Percentiles rank a stretch among this genome's conserved stretches.
These are phyloP conservation scores for Sporothrix curviconia DNA, from an alignment of 2,329 filamentous ascomycete genomes.

Conservation along the genomic window DNA sequence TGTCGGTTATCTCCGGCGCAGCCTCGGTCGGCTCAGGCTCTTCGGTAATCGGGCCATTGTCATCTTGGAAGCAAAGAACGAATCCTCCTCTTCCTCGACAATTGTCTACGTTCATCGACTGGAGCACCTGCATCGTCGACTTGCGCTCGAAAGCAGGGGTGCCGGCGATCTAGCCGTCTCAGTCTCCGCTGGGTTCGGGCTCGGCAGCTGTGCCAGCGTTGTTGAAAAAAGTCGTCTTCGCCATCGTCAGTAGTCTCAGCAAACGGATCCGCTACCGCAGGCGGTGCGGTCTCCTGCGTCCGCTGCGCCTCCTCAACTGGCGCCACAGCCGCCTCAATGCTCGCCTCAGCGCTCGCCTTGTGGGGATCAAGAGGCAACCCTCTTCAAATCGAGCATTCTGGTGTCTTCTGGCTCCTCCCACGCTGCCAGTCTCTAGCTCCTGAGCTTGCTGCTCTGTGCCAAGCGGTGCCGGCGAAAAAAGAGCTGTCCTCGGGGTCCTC, in stretches of 20 bases:
- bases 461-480: constrained; percentile 24
- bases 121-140: constrained; percentile 49
- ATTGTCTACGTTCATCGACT: constrained; percentile 35
- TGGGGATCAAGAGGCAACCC: constrained; percentile 54
- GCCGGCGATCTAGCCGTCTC: not conserved
- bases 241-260: constrained; percentile 45
- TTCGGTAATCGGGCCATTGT: constrained; percentile 12
- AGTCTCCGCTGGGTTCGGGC: constrained; percentile 20
- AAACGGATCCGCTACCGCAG: constrained; percentile 28
- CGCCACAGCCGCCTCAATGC: not conserved
- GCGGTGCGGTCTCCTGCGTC: too few species aligned
- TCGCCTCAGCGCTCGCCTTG: not conserved
- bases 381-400: constrained; percentile 58
- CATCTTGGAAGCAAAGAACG: constrained; percentile 15
- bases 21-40: constrained; percentile 10
- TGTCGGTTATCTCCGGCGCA: not conserved
- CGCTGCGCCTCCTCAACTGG: too few species aligned
- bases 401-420: constrained; percentile 28
- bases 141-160: constrained; percentile 12
- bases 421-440: constrained; percentile 33
- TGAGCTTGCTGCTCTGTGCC: constrained; percentile 35
- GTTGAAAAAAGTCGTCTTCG: constrained; percentile 56
- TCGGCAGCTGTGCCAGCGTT: constrained; percentile 36
- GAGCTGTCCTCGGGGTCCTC: constrained; percentile 4
- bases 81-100: not conserved